A percentile compares a stretch with the other conserved stretches of the same genome.
These are phyloP conservation scores for Rhodotorula sphaerocarpa DNA, from an alignment of 768 basidiomycete species.

Conservation along the genomic window DNA sequence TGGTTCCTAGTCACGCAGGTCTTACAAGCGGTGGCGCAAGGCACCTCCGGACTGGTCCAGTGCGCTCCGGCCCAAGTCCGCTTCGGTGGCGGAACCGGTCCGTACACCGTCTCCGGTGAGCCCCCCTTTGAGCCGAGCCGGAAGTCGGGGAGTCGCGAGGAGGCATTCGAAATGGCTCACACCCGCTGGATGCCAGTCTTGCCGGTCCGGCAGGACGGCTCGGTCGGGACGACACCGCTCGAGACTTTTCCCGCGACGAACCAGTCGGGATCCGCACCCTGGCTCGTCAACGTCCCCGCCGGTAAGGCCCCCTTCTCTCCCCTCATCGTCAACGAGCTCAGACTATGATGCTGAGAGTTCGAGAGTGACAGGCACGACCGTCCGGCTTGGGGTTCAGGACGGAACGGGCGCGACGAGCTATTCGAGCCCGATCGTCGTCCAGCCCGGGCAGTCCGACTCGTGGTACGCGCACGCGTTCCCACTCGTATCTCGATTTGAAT, in stretches of 20 bases:
- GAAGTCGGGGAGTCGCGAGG: too few relatives aligned
- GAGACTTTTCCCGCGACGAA: not conserved
- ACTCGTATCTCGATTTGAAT: too few relatives aligned
- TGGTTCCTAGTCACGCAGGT: not conserved
- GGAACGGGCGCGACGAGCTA: too few relatives aligned
- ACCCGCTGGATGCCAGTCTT: too few relatives aligned
- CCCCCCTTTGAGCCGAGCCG: not conserved
- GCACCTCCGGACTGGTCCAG: not conserved
- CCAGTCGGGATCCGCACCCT: not conserved
- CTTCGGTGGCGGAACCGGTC: not conserved
- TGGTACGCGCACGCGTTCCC: too few relatives aligned
- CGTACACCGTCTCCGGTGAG: constrained; percentile 5
- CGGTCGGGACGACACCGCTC: not conserved
- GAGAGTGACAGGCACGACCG: too few relatives aligned
- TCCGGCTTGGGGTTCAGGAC: too few relatives aligned
- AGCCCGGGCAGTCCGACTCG: too few relatives aligned
- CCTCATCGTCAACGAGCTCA: too few relatives aligned
- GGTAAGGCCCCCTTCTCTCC: not conserved
- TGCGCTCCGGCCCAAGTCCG: constrained; percentile 8
- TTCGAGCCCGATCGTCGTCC: too few relatives aligned
- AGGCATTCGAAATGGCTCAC: too few relatives aligned
- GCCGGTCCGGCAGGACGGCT: constrained; percentile 2
- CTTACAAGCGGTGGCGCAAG: not conserved
- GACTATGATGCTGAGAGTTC: too few relatives aligned
- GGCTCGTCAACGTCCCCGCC: not conserved